Percentiles rank a stretch among this genome's conserved stretches.
These are phyloP conservation scores for Talaromyces nanjingensis DNA, from an alignment of 495 filamentous ascomycete genomes.

Conservation along the genomic window DNA sequence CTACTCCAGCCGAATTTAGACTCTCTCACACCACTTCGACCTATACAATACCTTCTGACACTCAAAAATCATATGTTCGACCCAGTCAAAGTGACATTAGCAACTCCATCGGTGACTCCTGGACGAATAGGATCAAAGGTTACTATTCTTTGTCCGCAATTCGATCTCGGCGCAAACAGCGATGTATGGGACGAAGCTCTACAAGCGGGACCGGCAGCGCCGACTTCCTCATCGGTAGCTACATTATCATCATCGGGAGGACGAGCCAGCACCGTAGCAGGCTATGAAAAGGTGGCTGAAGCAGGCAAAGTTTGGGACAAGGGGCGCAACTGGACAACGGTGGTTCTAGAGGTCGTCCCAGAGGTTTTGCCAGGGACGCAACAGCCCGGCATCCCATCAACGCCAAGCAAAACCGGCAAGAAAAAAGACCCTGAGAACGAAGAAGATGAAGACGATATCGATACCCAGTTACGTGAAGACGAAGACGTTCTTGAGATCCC, in stretches of 20 bases:
- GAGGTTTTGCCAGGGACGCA: conserved; percentile 37
- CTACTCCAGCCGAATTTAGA: conserved; percentile 30
- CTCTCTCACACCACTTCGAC: conserved; percentile 55
- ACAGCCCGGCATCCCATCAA: background rate
- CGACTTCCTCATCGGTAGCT: conserved; percentile 21
- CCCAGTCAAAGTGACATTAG: conserved; percentile 75
- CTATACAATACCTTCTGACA: conserved; percentile 78
- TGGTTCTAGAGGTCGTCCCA: conserved; percentile 86
- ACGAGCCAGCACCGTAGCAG: conserved; percentile 21
- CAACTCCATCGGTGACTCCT: conserved; percentile 73
- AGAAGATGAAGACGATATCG: conserved; percentile 20
- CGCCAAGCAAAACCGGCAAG: background rate
- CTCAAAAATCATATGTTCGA: conserved; percentile 94
- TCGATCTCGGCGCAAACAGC: conserved; percentile 89
- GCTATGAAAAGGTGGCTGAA: conserved; percentile 59
- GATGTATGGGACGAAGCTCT: conserved; percentile 96
- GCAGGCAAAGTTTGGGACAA: conserved; percentile 93
- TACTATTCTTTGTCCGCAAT: conserved; percentile 89
- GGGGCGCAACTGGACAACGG: conserved; percentile 89
- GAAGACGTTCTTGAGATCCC: conserved; percentile 94
- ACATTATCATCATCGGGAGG: conserved; percentile 16
- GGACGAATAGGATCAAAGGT: conserved; percentile 71
- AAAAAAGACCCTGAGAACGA: conserved; percentile 7
- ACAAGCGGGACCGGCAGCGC: conserved; percentile 30
- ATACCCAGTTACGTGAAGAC: conserved; percentile 49